Evolutionary conservation across 2,329 filamentous ascomycete genomes (phyloP).

Genomic region (Pseudocercospora musae): DNA sequence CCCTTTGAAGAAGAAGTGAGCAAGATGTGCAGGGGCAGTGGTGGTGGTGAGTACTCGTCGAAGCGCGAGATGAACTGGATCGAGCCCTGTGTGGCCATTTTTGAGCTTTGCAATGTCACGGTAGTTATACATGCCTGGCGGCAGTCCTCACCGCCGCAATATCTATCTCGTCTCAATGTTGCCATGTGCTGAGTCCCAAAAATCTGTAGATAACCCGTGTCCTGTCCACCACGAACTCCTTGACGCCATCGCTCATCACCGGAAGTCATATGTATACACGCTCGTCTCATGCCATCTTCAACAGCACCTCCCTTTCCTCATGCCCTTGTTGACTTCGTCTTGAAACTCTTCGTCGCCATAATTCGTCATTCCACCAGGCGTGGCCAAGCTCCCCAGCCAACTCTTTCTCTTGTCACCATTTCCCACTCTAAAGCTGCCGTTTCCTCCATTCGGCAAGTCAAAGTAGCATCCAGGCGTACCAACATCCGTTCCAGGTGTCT

Average conservation of each 20-base stretch:
- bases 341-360: constrained; percentile 25
- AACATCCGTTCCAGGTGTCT: constrained; percentile 43
- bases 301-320: constrained; percentile 29
- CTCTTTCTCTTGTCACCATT: constrained; percentile 61
- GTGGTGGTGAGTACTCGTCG: too few species aligned
- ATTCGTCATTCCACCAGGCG: constrained; percentile 36
- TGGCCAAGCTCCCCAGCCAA: constrained; percentile 61
- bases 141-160: neutral
- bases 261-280: neutral
- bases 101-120: neutral
- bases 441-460: constrained; percentile 46
- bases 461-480: constrained; percentile 44
- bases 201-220: neutral
- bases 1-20: too few species aligned
- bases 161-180: neutral
- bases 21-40: too few species aligned
- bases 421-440: constrained; percentile 59
- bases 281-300: constrained; percentile 8
- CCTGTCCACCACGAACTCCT: neutral
- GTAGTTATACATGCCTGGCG: neutral
- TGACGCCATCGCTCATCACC: neutral
- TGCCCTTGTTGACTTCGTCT: constrained; percentile 25
- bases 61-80: too few species aligned
- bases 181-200: neutral
- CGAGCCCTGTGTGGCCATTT: too few species aligned